Conservation (phyloP, 163 green algal species). For the Scenedesmus sp. region DNA sequence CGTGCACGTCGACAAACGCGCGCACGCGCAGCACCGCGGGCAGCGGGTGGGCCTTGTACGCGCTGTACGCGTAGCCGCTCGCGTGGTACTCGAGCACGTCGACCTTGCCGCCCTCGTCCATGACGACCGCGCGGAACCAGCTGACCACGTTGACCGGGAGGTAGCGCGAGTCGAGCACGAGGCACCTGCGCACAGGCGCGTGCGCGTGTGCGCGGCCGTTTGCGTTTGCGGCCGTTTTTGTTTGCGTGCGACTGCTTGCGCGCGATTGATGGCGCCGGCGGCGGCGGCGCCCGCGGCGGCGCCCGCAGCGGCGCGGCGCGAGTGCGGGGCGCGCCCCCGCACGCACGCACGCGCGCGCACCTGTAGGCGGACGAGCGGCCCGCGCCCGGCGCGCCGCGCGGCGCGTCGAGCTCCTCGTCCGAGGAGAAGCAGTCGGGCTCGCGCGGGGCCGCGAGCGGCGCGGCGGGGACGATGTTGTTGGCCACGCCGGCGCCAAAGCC, state of each 20-base stretch:
- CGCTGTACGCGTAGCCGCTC: slow-evolving; percentile 30
- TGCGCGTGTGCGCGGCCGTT: not conserved
- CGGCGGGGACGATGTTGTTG: slow-evolving; percentile 39
- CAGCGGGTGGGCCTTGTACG: slow-evolving; percentile 49
- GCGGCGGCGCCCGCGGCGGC: too few species aligned
- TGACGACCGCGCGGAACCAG: slow-evolving; percentile 67
- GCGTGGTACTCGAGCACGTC: slow-evolving; percentile 78
- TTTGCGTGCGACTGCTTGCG: too few species aligned
- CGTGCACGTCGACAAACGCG: slow-evolving; percentile 44
- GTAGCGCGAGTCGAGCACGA: slow-evolving; percentile 40
- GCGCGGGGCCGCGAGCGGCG: not conserved
- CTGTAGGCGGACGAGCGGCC: not conserved
- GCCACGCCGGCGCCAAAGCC: too few species aligned
- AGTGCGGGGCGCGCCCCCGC: not conserved
- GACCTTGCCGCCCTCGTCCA: slow-evolving; percentile 62
- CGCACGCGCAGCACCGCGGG: slow-evolving; percentile 58
- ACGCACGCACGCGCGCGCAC: not conserved
- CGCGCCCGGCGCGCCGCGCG: not conserved
- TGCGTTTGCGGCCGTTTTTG: not conserved
- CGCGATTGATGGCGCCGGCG: too few species aligned
- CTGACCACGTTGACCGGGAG: slow-evolving; percentile 65
- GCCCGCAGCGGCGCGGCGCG: too few species aligned
- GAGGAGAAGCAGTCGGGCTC: not conserved
- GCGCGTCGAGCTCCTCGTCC: slow-evolving; percentile 33
- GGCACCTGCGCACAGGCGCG: not conserved